These are phyloP conservation scores for Nasturtium officinale DNA, from an alignment of 345 rosid species.

Conservation along the genomic window DNA sequence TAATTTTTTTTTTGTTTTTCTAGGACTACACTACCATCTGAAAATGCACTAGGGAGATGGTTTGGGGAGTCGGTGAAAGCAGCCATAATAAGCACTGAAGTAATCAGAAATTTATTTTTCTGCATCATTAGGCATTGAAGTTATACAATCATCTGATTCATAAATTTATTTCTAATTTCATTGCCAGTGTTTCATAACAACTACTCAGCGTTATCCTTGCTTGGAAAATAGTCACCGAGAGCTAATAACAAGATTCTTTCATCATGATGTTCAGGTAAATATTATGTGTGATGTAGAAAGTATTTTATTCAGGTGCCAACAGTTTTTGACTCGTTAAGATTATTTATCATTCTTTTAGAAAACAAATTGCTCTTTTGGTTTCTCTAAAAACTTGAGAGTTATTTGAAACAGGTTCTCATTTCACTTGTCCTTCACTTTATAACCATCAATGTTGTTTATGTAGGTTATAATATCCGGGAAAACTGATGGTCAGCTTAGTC, in stretches of 20 bases:
- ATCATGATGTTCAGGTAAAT: slow-evolving; percentile 74
- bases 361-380: neutral
- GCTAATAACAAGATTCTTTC: slow-evolving; percentile 60
- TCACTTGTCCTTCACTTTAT: neutral
- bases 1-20: neutral
- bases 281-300: neutral
- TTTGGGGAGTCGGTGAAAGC: slow-evolving; percentile 82
- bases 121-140: neutral
- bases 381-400: neutral
- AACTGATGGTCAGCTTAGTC: neutral
- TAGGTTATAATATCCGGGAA: slow-evolving; percentile 3
- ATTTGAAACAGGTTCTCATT: neutral
- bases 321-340: neutral
- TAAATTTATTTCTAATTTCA: neutral
- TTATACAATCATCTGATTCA: neutral
- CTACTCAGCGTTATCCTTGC: slow-evolving; percentile 41
- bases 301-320: neutral
- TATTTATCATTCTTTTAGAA: neutral
- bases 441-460: neutral
- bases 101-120: slow-evolving; percentile 22
- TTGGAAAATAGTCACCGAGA: slow-evolving; percentile 67
- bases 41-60: slow-evolving; percentile 72
- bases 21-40: slow-evolving; percentile 52
- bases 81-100: slow-evolving; percentile 67
- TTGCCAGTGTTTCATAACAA: slow-evolving; percentile 63